These are phyloP conservation scores for Colletotrichum eremochloae DNA, from an alignment of 2,329 filamentous ascomycete species.

Conservation along the genomic window DNA sequence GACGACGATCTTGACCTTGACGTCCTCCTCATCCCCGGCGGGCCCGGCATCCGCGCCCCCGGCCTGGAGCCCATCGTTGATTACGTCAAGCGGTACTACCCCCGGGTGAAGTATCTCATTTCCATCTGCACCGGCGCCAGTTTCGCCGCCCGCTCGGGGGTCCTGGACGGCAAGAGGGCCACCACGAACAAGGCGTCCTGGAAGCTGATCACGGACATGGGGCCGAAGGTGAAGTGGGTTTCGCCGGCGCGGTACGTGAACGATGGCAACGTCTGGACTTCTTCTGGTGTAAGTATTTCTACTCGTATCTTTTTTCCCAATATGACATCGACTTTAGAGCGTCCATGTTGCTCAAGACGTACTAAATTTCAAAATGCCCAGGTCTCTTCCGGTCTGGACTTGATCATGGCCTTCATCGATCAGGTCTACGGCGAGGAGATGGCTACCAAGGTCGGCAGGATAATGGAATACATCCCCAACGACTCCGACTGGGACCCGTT, in stretches of 20 bases:
- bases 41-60: conserved; percentile 61
- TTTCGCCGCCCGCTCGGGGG: conserved; percentile 68
- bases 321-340: not conserved
- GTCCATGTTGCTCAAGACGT: not conserved
- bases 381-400: conserved; percentile 54
- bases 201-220: conserved; percentile 59
- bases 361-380: conserved; percentile 32
- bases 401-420: conserved; percentile 54
- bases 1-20: conserved; percentile 66
- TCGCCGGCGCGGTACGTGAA: conserved; percentile 72
- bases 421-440: conserved; percentile 63
- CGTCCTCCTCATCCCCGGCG: conserved; percentile 76
- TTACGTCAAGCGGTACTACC: conserved; percentile 57
- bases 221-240: conserved; percentile 70
- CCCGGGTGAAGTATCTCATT: conserved; percentile 66
- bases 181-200: conserved; percentile 77
- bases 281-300: conserved; percentile 63
- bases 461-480: conserved; percentile 65
- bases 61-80: conserved; percentile 54
- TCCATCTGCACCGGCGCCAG: conserved; percentile 77
- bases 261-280: conserved; percentile 77
- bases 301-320: not conserved
- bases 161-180: conserved; percentile 71
- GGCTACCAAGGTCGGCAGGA: conserved; percentile 59
- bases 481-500: conserved; percentile 49